Evolutionary conservation across 768 basidiomycete genomes (phyloP), one percentile per base, ranked within the genome.

Genomic region (Podaxis sp.): DNA sequence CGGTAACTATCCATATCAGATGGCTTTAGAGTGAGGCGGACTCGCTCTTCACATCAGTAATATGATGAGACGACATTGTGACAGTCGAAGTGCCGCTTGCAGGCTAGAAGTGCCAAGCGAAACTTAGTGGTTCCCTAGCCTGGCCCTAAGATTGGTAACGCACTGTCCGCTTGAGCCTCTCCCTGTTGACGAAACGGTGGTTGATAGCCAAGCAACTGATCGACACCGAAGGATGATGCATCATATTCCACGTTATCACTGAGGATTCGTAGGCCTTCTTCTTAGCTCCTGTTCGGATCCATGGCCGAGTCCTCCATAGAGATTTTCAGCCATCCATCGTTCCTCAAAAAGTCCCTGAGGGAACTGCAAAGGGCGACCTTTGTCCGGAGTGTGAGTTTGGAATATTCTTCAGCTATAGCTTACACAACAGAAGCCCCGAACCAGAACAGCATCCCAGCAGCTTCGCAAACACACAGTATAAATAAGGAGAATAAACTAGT

Each of bases 91-190:
- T 39, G 19, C 13, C n/a, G 54, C 39, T 38, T 39, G 19, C 9
- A 51, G 49, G n/a, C 39, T 11, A 56, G 54, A 56, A 56, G 54
- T 22, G 54, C 54, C 54, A 56, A 56, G 54, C 13, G 8, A 39
- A 56, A 40, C n/a, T 22, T 56, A 22, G 19, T 40, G 12, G 24
- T 56, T 19, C 8, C 24, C 54, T 40, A 40, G 33, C 2, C 33
- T 33, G 33, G 33, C 8, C 33, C 9, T 33, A 40, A n/a, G 39
- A 3, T 39, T 36, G 54, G 39, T 22, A 11, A 4, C 26, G 6
- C 4, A 15, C 38, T 39, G 24, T 33, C 38, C 13, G 12, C 19
- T 39, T 46, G 44, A 8, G 15, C 44, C 44, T 33, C 7, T 33
- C 33, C 33, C 6, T 0, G 19, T 46, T n/a, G 44, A 46, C 19